These are phyloP conservation scores for Candida silvicultrix DNA, from an alignment of 805 yeast species.

Conservation along the genomic window DNA sequence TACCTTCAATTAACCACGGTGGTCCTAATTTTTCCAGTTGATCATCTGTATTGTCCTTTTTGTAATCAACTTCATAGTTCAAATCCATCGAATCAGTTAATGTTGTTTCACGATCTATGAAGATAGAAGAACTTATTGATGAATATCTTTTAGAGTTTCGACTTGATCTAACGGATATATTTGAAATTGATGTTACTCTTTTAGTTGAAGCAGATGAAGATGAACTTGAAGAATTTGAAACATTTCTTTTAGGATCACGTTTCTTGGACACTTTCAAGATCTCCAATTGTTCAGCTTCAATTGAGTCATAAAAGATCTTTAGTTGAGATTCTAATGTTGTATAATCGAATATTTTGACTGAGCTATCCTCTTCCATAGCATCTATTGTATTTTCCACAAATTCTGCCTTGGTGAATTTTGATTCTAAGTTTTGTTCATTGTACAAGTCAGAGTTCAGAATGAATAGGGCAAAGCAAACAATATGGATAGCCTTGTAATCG, in stretches of 20 bases:
- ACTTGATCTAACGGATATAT: slow-evolving; percentile 15
- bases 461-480: slow-evolving; percentile 64
- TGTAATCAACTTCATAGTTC: slow-evolving; percentile 23
- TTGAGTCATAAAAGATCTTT: slow-evolving; percentile 32
- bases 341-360: slow-evolving; percentile 1
- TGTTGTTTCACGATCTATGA: slow-evolving; percentile 3
- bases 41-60: slow-evolving; percentile 45
- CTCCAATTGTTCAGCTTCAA: slow-evolving; percentile 16
- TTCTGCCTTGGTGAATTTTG: slow-evolving; percentile 32
- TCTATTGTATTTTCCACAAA: slow-evolving; percentile 45
- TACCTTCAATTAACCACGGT: slow-evolving; percentile 75
- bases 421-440: slow-evolving; percentile 34
- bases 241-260: not conserved
- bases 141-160: slow-evolving; percentile 17
- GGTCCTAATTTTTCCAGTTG: slow-evolving; percentile 63
- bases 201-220: not conserved
- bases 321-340: slow-evolving; percentile 9
- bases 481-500: slow-evolving; percentile 56
- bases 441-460: slow-evolving; percentile 75
- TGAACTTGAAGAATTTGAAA: slow-evolving; percentile 4
- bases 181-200: slow-evolving; percentile 5
- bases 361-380: slow-evolving; percentile 30
- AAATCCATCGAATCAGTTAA: slow-evolving; percentile 8
- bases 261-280: slow-evolving; percentile 5
- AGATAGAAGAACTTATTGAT: slow-evolving; percentile 18